Base-by-base conservation (phyloP, 1,284 basidiomycete species). In the Tilletia walkeri region DNA sequence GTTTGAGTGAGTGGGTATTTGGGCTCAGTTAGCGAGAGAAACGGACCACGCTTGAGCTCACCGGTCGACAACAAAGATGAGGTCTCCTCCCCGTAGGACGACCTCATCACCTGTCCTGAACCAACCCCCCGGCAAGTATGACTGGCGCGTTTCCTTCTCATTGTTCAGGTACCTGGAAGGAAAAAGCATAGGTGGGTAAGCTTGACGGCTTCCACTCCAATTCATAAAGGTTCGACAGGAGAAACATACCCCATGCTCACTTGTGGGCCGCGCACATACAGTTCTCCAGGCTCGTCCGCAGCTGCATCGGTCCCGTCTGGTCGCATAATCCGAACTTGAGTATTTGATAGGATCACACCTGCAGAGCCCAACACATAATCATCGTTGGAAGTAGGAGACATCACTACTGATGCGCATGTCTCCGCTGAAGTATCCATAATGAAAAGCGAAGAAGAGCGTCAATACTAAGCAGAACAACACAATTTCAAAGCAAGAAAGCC, bases 211-310 rank as follows among this genome's bases (percentile, higher is more conserved):
- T 18, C 50, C 50, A 53, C 7, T 53, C 50, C 16, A 18, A 24
- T 53, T 53, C n/a, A 53, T 18, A 10, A 53, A 18, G 24, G 7
- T n/a, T 49, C 47, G n/a, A n/a, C 9, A 18, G 10, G 30, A 36
- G 18, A 9, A 39, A 63, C 59, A 39, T 36, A 63, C 30, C 84
- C 86, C 53, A 81, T 76, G 18, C 86, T 87, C 30, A 87, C 85
- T 72, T 86, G 87, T 48, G 82, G 74, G 4, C 86, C 86, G 20
- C 86, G 80, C 48, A 86, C 85, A 67, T 85, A 85, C 2, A 87
- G 85, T 73, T 87, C 86, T 38, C 86, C 86, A 39, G 82, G 80
- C 63, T 79, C 68, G 24, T 84, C 85, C n/a, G 76, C 76, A 4
- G 77, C 67, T 3, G 85, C 75, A 50, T 71, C 69, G 49, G 77